phyloP scores from a whole-genome alignment of 768 basidiomycete genomes.

The Pulveroboletus sp. region DNA sequence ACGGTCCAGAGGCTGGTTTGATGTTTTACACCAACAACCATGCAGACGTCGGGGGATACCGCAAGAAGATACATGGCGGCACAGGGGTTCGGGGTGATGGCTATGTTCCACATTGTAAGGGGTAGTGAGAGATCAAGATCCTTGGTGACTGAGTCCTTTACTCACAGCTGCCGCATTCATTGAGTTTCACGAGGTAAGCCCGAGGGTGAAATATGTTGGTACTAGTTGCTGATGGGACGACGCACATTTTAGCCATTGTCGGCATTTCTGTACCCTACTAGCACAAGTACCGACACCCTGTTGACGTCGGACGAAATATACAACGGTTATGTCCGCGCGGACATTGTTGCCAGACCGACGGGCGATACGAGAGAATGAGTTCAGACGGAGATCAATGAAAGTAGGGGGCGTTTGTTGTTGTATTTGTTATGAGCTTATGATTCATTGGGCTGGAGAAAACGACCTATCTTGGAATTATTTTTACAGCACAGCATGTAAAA shows the following conservation, averaged over 20 bases:
- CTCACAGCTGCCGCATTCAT: constrained; percentile 58
- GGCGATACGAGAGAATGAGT: constrained; percentile 10
- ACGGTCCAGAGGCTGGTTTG: constrained; percentile 57
- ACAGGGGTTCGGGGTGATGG: constrained; percentile 58
- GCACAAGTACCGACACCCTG: constrained; percentile 57
- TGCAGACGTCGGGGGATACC: constrained; percentile 44
- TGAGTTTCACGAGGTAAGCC: constrained; percentile 61
- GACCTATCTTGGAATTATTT: too few relatives aligned
- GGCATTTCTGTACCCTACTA: constrained; percentile 61
- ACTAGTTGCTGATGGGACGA: background rate
- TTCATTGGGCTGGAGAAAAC: too few relatives aligned
- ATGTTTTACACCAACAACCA: constrained; percentile 73
- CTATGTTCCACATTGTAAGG: constrained; percentile 56
- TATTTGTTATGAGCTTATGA: background rate
- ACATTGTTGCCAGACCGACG: constrained; percentile 36
- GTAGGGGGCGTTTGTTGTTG: background rate
- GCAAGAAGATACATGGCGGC: constrained; percentile 76
- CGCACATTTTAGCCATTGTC: constrained; percentile 48
- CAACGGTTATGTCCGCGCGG: constrained; percentile 64
- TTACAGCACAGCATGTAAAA: too few relatives aligned
- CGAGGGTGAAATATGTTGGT: too few relatives aligned
- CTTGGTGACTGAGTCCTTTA: too few relatives aligned
- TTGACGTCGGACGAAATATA: constrained; percentile 71
- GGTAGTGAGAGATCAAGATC: too few relatives aligned
- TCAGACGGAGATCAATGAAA: too few relatives aligned